Conservation (phyloP, 1,284 basidiomycete genomes). For the Rhizoctonia solani region DNA sequence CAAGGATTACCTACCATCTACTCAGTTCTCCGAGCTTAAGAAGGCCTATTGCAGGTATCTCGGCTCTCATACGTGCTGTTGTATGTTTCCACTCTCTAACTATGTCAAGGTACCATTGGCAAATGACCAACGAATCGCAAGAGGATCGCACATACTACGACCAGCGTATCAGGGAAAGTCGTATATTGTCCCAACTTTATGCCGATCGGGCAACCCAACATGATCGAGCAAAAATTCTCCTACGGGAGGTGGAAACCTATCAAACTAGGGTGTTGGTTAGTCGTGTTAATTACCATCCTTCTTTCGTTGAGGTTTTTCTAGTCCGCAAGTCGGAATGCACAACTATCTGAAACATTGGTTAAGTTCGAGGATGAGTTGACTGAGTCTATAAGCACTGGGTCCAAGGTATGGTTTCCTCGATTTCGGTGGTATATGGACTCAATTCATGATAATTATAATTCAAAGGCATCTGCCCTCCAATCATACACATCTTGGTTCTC, state of each 20-base stretch:
- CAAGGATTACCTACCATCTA: slow-evolving; percentile 7
- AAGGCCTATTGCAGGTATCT: no score
- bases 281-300: not conserved
- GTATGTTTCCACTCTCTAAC: no score
- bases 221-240: not conserved
- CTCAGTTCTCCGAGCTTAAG: no score
- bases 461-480: not conserved
- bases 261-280: not conserved
- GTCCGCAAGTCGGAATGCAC: not conserved
- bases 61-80: no score
- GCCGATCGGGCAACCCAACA: not conserved
- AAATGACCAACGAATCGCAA: not conserved
- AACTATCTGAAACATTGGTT: not conserved
- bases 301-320: not conserved
- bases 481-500: slow-evolving; percentile 1
- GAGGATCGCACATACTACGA: not conserved
- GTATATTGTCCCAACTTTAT: not conserved
- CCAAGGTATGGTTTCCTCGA: not conserved
- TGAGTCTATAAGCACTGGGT: not conserved
- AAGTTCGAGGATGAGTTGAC: not conserved
- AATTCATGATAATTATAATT: not conserved
- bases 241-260: not conserved
- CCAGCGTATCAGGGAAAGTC: not conserved
- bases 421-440: not conserved
- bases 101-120: slow-evolving; percentile 13